Conservation (phyloP, 371 early-diverging fungal species). For the Apophysomyces ossiformis region DNA sequence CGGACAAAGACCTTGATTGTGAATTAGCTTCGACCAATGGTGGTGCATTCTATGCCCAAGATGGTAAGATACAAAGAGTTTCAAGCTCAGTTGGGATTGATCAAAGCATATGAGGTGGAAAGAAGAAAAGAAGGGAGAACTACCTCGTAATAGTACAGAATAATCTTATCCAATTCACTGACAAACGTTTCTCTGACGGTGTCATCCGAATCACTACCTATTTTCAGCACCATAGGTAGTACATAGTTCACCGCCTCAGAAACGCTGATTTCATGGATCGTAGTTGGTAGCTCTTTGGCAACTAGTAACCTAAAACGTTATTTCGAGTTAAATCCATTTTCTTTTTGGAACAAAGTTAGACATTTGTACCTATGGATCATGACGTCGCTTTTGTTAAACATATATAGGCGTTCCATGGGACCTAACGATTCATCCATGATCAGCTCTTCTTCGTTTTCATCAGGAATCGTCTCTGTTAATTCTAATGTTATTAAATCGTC, state of each 20-base stretch:
- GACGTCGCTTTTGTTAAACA: constrained; percentile 50
- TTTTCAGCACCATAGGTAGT: constrained; percentile 49
- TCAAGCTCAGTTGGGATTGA: background rate
- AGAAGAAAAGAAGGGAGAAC: background rate
- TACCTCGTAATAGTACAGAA: constrained; percentile 59
- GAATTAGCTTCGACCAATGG: constrained; percentile 22
- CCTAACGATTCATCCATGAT: constrained; percentile 50
- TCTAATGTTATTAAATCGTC: background rate
- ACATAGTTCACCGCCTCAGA: constrained; percentile 53
- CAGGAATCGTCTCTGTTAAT: constrained; percentile 24
- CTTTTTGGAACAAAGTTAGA: background rate
- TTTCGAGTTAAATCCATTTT: background rate
- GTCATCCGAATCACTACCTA: constrained; percentile 54
- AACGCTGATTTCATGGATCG: constrained; percentile 45
- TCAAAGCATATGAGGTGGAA: background rate
- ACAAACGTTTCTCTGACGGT: constrained; percentile 58
- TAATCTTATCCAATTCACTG: constrained; percentile 52
- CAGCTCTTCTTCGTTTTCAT: constrained; percentile 53
- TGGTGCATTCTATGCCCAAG: constrained; percentile 28
- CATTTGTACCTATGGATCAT: constrained; percentile 49
- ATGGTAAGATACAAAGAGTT: background rate
- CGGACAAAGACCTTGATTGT: background rate
- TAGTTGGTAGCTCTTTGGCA: constrained; percentile 45
- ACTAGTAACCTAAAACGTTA: constrained; percentile 28
- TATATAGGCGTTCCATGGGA: constrained; percentile 54